These are phyloP conservation scores for Pseudogymnoascus sp. DNA, from an alignment of 2,329 filamentous ascomycete species.

Conservation along the genomic window DNA sequence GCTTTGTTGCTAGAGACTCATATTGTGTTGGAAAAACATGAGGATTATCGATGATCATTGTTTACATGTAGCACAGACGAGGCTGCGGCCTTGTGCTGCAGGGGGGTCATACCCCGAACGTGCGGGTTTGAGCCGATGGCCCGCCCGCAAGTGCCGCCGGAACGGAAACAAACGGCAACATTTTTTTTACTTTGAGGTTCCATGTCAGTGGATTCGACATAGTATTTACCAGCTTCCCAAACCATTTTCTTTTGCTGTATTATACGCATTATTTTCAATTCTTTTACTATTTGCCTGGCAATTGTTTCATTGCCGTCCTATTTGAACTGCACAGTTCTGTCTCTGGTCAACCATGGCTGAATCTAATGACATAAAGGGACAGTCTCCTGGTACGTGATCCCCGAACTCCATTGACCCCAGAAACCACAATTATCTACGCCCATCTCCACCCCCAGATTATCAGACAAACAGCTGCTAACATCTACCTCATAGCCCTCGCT, in stretches of 20 bases:
- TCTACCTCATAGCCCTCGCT: background rate
- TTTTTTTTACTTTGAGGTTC: slow-evolving; percentile 5
- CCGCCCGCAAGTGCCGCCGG: slow-evolving; percentile 6
- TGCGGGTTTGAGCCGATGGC: slow-evolving; percentile 7
- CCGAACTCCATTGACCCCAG: background rate
- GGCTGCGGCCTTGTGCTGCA: background rate
- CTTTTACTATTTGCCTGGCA: slow-evolving; percentile 9
- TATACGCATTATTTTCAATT: slow-evolving; percentile 9
- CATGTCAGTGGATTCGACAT: slow-evolving; percentile 4
- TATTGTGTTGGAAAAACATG: background rate
- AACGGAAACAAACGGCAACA: slow-evolving; percentile 8
- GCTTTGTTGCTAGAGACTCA: background rate
- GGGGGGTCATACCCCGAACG: background rate
- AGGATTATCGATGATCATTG: background rate
- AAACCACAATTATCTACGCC: background rate
- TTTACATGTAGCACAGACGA: background rate
- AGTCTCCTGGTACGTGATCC: slow-evolving; percentile 22
- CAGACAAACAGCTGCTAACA: background rate
- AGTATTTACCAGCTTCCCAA: slow-evolving; percentile 10
- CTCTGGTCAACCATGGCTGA: slow-evolving; percentile 23
- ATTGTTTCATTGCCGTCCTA: slow-evolving; percentile 9
- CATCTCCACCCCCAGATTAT: background rate
- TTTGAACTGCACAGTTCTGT: slow-evolving; percentile 4
- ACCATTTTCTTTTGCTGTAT: slow-evolving; percentile 9
- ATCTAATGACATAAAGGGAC: slow-evolving; percentile 24